Conservation (phyloP, 306 rosid species). For the Quercus dentata region DNA sequence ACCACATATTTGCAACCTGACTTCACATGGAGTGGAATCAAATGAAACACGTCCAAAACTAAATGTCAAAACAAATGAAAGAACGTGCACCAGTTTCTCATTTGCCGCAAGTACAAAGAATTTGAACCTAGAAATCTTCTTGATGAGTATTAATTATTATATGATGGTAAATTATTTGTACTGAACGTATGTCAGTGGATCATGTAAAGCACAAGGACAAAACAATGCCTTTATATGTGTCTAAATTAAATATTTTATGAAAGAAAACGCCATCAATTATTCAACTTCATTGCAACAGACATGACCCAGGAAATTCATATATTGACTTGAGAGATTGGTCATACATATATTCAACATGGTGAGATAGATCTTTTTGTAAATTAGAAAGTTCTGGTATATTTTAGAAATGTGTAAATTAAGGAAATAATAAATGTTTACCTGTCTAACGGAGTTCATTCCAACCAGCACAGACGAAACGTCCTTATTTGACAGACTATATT, state of each 20-base stretch:
- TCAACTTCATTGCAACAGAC: not conserved
- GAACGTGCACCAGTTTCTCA: not conserved
- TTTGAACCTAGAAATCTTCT: slow-evolving; percentile 7
- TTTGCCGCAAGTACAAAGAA: not conserved
- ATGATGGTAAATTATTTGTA: not conserved
- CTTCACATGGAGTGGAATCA: not conserved
- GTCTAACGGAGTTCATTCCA: slow-evolving; percentile 78
- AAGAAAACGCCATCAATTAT: not conserved
- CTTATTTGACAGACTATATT: slow-evolving; percentile 88
- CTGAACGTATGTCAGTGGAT: not conserved
- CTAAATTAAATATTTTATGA: not conserved
- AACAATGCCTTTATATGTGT: not conserved
- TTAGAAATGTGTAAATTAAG: slow-evolving; percentile 5
- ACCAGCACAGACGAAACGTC: slow-evolving; percentile 87
- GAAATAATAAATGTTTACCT: slow-evolving; percentile 49
- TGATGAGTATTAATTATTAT: not conserved
- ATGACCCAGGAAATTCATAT: slow-evolving; percentile 4
- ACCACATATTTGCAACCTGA: not conserved
- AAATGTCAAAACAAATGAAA: not conserved
- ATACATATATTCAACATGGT: slow-evolving; percentile 17
- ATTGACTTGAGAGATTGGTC: not conserved
- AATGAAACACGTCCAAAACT: not conserved
- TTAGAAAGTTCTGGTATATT: not conserved
- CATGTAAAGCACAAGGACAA: not conserved
- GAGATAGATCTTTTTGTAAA: not conserved